phyloP scores from a whole-genome alignment of 306 rosid species.

The Pyrus pyrifolia region DNA sequence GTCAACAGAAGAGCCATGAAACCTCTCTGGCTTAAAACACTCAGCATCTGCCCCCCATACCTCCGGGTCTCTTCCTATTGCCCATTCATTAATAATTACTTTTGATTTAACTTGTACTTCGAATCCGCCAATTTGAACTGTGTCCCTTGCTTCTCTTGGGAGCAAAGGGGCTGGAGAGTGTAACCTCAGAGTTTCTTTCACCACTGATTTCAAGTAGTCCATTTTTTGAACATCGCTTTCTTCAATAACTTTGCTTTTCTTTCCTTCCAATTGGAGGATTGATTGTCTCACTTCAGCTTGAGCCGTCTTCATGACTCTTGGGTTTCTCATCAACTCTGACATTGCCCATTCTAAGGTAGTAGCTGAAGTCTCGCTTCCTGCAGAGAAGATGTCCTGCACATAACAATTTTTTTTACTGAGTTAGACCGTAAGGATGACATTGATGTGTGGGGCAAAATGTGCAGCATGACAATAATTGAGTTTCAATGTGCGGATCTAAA shows the following conservation, averaged over 20 bases:
- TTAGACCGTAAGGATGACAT: too few species aligned
- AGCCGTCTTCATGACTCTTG: neutral
- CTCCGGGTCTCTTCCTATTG: neutral
- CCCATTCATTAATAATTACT: neutral
- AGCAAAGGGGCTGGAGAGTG: neutral
- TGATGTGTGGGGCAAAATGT: too few species aligned
- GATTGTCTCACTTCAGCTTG: neutral
- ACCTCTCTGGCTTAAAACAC: slow-evolving; percentile 10
- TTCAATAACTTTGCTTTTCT: neutral
- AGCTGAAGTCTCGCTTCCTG: slow-evolving; percentile 34
- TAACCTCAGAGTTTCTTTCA: slow-evolving; percentile 1
- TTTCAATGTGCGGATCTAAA: too few species aligned
- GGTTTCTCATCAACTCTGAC: slow-evolving; percentile 24
- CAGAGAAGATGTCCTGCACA: slow-evolving; percentile 15
- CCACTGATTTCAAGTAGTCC: slow-evolving; percentile 1
- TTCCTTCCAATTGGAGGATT: neutral
- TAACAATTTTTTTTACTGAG: too few species aligned
- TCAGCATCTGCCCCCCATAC: neutral
- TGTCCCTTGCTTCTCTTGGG: neutral
- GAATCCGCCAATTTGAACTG: neutral
- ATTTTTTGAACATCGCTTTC: neutral
- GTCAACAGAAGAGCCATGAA: neutral
- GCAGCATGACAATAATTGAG: too few species aligned
- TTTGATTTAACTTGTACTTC: neutral
- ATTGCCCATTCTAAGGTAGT: slow-evolving; percentile 31